Evolutionary conservation across 345 rosid genomes (phyloP), one percentile per base, ranked within the genome.

Genomic region (Eucalyptus pauciflora): DNA sequence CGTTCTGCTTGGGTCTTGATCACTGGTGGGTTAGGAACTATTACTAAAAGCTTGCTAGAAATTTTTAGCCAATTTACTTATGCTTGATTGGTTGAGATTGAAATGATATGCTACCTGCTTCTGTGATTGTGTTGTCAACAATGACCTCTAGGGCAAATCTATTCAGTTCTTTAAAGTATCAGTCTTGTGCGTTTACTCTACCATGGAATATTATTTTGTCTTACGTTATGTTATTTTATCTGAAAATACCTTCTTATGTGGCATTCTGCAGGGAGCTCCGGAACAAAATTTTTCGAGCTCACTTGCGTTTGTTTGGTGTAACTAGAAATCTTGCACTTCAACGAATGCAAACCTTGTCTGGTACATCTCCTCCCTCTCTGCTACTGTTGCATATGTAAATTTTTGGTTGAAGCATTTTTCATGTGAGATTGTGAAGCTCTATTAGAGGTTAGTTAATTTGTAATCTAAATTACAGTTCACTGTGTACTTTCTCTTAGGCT

Each of bases 221-320:
- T 8, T 58, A 10, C 60, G 22, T 54, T 20, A 18, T 22, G 60
- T 54, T 22, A 54, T 54, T 54, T 54, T 1, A 17, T 54, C 2
- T 54, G 60, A 54, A 54, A 54, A 20, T 20, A 54, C 60, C 60
- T 54, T 54, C 60, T 54, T 22, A 54, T 54, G 27, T 54, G 60
- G 60, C 60, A 54, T 54, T 20, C 1, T 10, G 2, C 1, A 1
- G 64, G 29, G 2, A 24, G 1, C 5, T 58, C 64, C n/a, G 0
- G 64, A 25, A 25, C 64, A 24, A 58, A 58, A 58, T n/a, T 27
- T 27, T 25, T 58, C n/a, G 3, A 58, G n/a, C n/a, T 9, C 6
- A 58, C 64, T 58, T 10, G n/a, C 10, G 6, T 58, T 58, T 27
- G 6, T 10, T 25, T 58, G 64, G 64, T 58, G 29, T 10, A 24